Evolutionary conservation across 257 asterid species (phyloP).

Genomic region (Hygrophila difformis): DNA sequence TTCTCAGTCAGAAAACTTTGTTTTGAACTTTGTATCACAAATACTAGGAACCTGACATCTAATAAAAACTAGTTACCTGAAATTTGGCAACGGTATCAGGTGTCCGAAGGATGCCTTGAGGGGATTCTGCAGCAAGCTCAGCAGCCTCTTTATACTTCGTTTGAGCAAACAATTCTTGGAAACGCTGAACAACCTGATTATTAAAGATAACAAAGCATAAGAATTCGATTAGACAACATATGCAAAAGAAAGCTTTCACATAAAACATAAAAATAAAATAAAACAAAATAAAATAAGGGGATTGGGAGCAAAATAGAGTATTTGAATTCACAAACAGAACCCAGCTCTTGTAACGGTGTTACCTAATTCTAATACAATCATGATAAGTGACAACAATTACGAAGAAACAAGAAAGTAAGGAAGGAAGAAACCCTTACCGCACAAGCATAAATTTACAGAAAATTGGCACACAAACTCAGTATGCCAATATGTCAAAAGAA

Average conservation of each 20-base stretch:
- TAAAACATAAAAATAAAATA: too few relatives aligned
- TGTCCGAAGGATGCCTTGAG: conserved; percentile 96
- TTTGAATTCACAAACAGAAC: neutral
- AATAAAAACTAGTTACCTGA: conserved; percentile 48
- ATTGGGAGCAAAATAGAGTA: too few relatives aligned
- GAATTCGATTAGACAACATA: neutral
- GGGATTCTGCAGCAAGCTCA: conserved; percentile 99
- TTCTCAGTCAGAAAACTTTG: neutral
- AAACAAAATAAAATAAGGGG: too few relatives aligned
- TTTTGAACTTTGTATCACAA: too few relatives aligned
- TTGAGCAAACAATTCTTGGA: conserved; percentile 98
- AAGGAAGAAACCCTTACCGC: neutral
- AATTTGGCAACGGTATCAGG: conserved; percentile 97
- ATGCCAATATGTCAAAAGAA: neutral
- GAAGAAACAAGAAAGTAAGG: too few relatives aligned
- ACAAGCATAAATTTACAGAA: neutral
- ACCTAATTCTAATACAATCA: neutral
- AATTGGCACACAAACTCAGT: conserved; percentile 6
- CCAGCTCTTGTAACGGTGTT: neutral
- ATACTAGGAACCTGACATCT: too few relatives aligned
- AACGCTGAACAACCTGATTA: conserved; percentile 99
- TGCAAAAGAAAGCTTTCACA: too few relatives aligned
- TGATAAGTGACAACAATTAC: neutral
- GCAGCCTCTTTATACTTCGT: conserved; percentile 99
- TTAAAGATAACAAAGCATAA: conserved; percentile 2